Conservation (phyloP, 768 basidiomycete species). For the Suillus spraguei region DNA sequence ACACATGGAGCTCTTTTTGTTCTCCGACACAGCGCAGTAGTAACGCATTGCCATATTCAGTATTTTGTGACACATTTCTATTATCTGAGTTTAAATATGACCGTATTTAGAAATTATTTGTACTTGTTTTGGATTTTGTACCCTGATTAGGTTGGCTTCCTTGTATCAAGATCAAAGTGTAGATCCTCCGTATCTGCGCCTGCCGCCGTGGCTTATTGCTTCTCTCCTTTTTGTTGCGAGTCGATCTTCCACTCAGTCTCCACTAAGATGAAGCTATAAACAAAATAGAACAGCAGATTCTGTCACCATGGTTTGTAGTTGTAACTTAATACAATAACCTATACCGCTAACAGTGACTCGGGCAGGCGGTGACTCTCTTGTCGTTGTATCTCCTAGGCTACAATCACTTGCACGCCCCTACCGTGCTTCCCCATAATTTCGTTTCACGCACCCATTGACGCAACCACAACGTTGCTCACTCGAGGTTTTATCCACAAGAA, state of each 20-base stretch:
- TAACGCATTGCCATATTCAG: slow-evolving; percentile 23
- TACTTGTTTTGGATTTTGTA: slow-evolving; percentile 4
- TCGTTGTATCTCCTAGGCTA: slow-evolving; percentile 14
- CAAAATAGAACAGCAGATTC: not conserved
- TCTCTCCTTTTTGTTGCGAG: not conserved
- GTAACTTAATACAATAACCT: slow-evolving; percentile 5
- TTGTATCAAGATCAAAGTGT: not conserved
- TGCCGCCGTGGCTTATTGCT: not conserved
- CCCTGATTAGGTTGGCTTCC: slow-evolving; percentile 9
- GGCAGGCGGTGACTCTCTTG: not conserved
- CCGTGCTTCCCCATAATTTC: slow-evolving; percentile 5
- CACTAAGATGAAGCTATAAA: not conserved
- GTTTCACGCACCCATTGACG: slow-evolving; percentile 2
- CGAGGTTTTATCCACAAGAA: slow-evolving; percentile 18
- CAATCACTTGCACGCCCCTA: slow-evolving; percentile 15
- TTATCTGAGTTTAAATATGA: slow-evolving; percentile 30
- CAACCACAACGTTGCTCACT: slow-evolving; percentile 26
- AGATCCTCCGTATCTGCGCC: slow-evolving; percentile 6
- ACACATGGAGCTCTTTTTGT: slow-evolving; percentile 33
- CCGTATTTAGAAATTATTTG: slow-evolving; percentile 24
- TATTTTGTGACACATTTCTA: slow-evolving; percentile 13
- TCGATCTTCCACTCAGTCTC: slow-evolving; percentile 2
- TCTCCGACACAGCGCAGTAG: slow-evolving; percentile 35
- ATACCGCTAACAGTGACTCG: not conserved
- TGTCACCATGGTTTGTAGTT: not conserved